Evolutionary conservation across 805 yeast genomes (phyloP).

Genomic region (Barnettozyma sp.): DNA sequence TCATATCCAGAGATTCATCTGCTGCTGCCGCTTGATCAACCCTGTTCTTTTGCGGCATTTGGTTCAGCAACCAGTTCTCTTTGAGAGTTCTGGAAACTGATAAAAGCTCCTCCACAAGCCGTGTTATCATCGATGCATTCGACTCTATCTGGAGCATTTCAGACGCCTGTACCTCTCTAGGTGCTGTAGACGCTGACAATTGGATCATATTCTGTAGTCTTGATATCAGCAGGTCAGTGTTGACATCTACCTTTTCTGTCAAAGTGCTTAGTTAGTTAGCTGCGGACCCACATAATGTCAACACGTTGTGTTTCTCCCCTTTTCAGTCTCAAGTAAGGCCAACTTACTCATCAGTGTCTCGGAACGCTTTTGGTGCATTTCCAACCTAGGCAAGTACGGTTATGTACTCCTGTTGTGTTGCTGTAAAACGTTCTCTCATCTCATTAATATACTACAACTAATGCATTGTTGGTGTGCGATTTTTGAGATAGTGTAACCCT

Average conservation of each 20-base stretch:
- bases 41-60: conserved; percentile 32
- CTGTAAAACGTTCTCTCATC: too few relatives aligned
- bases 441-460: too few relatives aligned
- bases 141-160: conserved; percentile 51
- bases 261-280: neutral
- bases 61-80: conserved; percentile 53
- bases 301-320: too few relatives aligned
- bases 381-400: too few relatives aligned
- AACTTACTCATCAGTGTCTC: conserved; percentile 34
- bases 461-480: too few relatives aligned
- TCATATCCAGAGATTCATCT: conserved; percentile 7
- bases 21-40: neutral
- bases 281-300: neutral
- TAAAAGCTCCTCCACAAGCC: conserved; percentile 46
- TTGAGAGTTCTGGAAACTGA: conserved; percentile 41
- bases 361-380: conserved; percentile 36
- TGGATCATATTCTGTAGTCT: conserved; percentile 48
- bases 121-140: conserved; percentile 43
- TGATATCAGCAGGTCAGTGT: conserved; percentile 42
- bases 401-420: too few relatives aligned
- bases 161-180: conserved; percentile 35
- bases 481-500: too few relatives aligned
- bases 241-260: conserved; percentile 44
- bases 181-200: conserved; percentile 32
- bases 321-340: neutral